A percentile compares a stretch with the other conserved stretches of the same genome.
These are phyloP conservation scores for Suhomyces anneliseae DNA, from an alignment of 1,139 yeast species.

Conservation along the genomic window DNA sequence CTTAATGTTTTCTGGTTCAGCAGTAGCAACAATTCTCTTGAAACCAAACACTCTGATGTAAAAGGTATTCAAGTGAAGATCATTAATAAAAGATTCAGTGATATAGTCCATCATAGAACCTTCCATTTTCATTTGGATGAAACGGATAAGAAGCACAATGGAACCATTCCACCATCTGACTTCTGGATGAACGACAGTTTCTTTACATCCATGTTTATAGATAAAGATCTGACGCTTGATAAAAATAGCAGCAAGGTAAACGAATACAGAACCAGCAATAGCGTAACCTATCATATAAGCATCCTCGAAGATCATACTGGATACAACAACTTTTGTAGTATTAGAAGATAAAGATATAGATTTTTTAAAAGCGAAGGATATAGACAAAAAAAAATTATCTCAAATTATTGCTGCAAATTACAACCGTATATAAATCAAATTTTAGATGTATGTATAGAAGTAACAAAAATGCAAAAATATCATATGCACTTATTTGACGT, in stretches of 20 bases:
- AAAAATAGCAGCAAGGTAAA: not conserved
- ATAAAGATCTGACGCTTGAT: conserved; percentile 9
- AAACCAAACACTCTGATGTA: conserved; percentile 12
- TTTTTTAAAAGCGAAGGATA: too few relatives aligned
- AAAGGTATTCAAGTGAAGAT: conserved; percentile 5
- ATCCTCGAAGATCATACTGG: not conserved
- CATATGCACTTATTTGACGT: too few relatives aligned
- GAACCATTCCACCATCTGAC: not conserved
- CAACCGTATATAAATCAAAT: too few relatives aligned
- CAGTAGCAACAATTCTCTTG: conserved; percentile 16
- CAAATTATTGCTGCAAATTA: too few relatives aligned
- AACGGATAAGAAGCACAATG: conserved; percentile 8
- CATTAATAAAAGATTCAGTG: conserved; percentile 2
- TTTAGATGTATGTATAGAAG: too few relatives aligned
- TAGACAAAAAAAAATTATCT: too few relatives aligned
- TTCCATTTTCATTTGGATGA: conserved; percentile 12
- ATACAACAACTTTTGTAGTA: too few relatives aligned
- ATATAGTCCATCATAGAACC: conserved; percentile 15
- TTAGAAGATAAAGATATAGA: too few relatives aligned
- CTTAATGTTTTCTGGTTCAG: conserved; percentile 25
- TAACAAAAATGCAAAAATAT: too few relatives aligned
- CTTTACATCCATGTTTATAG: conserved; percentile 22
- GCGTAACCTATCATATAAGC: not conserved
- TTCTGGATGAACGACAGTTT: conserved; percentile 9
- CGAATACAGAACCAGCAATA: not conserved